Evolutionary conservation across 148 eudicot genomes (phyloP).

Genomic region (Talinum fruticosum): DNA sequence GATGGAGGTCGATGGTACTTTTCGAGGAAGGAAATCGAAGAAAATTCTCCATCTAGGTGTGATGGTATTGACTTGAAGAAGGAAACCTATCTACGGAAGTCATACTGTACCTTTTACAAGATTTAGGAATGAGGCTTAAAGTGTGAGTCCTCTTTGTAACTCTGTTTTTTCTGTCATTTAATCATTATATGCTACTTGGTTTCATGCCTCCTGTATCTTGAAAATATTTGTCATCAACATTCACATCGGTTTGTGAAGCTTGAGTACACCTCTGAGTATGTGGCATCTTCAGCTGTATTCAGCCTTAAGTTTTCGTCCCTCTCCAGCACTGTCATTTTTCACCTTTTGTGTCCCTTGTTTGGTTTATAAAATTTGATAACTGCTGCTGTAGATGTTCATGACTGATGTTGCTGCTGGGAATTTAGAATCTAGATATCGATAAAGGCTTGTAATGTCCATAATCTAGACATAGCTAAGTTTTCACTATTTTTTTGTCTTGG

Average conservation of each 20-base stretch:
- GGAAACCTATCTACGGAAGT: conserved; percentile 75
- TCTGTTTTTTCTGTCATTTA: not conserved
- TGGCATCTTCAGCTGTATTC: not conserved
- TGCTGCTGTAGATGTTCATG: not conserved
- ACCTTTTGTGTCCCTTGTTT: not conserved
- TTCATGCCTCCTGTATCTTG: not conserved
- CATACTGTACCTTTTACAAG: conserved; percentile 92
- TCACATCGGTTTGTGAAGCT: not conserved
- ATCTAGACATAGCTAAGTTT: too few species aligned
- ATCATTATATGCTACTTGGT: not conserved
- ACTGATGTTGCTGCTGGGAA: too few species aligned
- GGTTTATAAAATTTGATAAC: not conserved
- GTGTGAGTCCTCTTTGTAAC: conserved; percentile 57
- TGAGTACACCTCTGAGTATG: not conserved
- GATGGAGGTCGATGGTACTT: conserved; percentile 83
- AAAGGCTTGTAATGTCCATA: too few species aligned
- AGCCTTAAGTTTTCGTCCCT: not conserved
- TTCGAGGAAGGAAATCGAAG: conserved; percentile 84
- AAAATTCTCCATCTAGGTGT: conserved; percentile 68
- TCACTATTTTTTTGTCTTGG: too few species aligned
- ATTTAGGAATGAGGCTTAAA: conserved; percentile 93
- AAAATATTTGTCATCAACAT: not conserved
- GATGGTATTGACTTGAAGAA: conserved; percentile 82
- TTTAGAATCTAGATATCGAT: too few species aligned
- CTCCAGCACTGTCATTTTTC: not conserved